These are phyloP conservation scores for Rhizomucor pusillus DNA, from an alignment of 371 early-diverging fungal species.

Conservation along the genomic window DNA sequence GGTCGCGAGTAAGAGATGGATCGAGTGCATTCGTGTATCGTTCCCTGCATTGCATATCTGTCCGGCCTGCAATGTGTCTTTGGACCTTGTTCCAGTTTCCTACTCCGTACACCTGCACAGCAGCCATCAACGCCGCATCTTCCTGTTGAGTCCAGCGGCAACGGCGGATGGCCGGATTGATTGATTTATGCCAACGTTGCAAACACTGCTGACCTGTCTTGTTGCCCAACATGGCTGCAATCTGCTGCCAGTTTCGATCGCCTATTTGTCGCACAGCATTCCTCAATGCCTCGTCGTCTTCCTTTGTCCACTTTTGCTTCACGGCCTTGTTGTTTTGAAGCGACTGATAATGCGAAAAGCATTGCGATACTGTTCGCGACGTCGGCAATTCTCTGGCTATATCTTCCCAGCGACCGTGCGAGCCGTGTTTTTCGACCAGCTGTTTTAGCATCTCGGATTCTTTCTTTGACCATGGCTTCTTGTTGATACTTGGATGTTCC, in stretches of 20 bases:
- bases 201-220: conserved; percentile 82
- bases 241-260: conserved; percentile 65
- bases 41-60: conserved; percentile 89
- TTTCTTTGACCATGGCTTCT: conserved; percentile 59
- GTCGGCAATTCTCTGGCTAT: conserved; percentile 62
- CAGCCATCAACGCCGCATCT: conserved; percentile 65
- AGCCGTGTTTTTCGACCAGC: conserved; percentile 43
- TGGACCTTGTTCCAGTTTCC: conserved; percentile 78
- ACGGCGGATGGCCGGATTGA: conserved; percentile 74
- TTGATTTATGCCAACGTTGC: conserved; percentile 75
- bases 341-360: conserved; percentile 72
- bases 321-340: conserved; percentile 22
- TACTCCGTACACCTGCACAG: conserved; percentile 65
- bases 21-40: conserved; percentile 74
- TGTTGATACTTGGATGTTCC: conserved; percentile 81
- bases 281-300: conserved; percentile 58
- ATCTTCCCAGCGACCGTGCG: conserved; percentile 58
- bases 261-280: conserved; percentile 63
- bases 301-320: conserved; percentile 54
- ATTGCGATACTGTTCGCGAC: conserved; percentile 76
- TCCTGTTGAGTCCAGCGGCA: conserved; percentile 77
- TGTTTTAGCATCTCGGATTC: conserved; percentile 51
- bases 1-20: conserved; percentile 56
- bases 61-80: conserved; percentile 69
- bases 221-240: conserved; percentile 65